Evolutionary conservation across 2,329 filamentous ascomycete species (phyloP), one percentile per base, ranked within the genome.

Genomic region (Drechslerella dactyloides): DNA sequence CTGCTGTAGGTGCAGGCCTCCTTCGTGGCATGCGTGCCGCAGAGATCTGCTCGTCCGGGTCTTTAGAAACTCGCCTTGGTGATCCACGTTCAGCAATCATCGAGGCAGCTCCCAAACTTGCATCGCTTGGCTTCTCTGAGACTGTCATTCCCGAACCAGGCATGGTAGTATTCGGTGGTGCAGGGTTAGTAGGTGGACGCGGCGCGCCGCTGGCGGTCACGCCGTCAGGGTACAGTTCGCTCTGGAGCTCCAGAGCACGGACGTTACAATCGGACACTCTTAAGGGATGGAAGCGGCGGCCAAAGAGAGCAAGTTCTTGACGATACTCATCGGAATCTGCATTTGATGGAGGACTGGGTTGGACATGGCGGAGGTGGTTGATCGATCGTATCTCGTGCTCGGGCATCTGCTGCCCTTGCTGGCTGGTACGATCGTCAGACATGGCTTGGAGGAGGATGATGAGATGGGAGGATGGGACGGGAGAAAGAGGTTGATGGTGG

Each of bases 281-380:
- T 51, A 48, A 58, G 33, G 54, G 11, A 56, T 48, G 21, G 44
- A 66, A 66, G 30, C 62, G 54, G 17, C 40, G 54, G 30, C 35
- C 21, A 23, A 59, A 54, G 8, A 21, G 33, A 50, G 33, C 46
- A 46, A 66, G 54, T 8, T 59, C 62, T 15, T 46, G 56, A 33
- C 42, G 56, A 40, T 30, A 61, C 37, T 60, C 55, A 44, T 68
- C 50, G 2, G 50, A 46, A 19, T 50, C 62, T 30, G 48, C 62
- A 52, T 66, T 55, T 8, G 55, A 33, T 33, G 62, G 62, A 50
- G 62, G 62, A 24, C 6, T 59, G 7, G 55, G 62, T 33, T 59
- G 55, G 8, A 66, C 53, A 35, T 66, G 62, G 19, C 62, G 62
- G 40, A 57, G 33, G 35, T 48, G 62, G 42, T 66, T 66, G 33